A percentile compares a stretch with the other conserved stretches of the same genome.
Conservation (phyloP, 2,329 filamentous ascomycete genomes). For the Chaetomium olivaceum region DNA sequence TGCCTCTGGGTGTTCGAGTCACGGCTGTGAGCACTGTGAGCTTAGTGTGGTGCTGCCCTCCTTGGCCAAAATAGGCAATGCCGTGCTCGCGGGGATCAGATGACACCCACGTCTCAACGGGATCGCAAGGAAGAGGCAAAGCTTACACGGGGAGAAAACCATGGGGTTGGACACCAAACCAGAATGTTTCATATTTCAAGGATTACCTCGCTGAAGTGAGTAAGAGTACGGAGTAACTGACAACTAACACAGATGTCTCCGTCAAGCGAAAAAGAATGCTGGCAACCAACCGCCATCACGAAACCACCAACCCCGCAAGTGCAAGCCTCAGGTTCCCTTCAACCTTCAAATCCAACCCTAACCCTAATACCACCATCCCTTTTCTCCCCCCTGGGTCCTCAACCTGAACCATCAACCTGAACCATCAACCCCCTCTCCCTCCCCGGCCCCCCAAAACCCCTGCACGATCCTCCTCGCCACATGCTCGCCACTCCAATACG, state of each 20-base stretch:
- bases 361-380: not conserved
- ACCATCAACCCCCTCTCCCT: not conserved
- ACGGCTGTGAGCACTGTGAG: not conserved
- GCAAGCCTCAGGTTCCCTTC: too few relatives aligned
- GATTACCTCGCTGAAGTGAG: too few relatives aligned
- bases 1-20: not conserved
- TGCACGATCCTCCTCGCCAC: constrained; percentile 63
- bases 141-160: not conserved
- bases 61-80: constrained; percentile 6
- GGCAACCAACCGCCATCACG: not conserved
- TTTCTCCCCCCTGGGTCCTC: not conserved
- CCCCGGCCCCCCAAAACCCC: constrained; percentile 6
- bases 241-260: too few relatives aligned
- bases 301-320: not conserved
- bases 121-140: not conserved
- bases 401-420: not conserved
- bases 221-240: too few relatives aligned
- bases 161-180: not conserved
- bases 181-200: not conserved
- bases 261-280: too few relatives aligned
- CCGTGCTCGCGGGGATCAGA: not conserved
- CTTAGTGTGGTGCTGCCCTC: not conserved
- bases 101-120: not conserved
- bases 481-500: constrained; percentile 86
- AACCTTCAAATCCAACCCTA: not conserved